phyloP scores from a whole-genome alignment of 2,329 filamentous ascomycete genomes.

The Alternaria sp. region DNA sequence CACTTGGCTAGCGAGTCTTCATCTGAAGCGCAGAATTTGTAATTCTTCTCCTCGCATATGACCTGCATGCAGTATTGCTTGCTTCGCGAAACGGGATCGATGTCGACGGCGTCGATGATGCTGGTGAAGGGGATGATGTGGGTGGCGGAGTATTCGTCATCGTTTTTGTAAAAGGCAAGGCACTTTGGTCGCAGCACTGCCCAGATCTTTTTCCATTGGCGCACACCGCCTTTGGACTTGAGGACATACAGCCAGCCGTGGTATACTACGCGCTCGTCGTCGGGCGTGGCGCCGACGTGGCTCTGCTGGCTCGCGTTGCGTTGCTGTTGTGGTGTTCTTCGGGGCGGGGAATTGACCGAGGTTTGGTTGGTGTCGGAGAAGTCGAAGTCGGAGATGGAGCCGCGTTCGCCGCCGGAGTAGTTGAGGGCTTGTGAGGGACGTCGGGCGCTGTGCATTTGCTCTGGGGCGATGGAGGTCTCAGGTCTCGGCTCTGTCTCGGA shows the following conservation, averaged over 20 bases:
- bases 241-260: constrained; percentile 89
- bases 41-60: constrained; percentile 83
- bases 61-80: constrained; percentile 90
- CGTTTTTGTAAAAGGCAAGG: constrained; percentile 90
- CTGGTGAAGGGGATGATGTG: constrained; percentile 80
- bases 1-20: constrained; percentile 86
- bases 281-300: constrained; percentile 57
- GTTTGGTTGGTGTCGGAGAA: constrained; percentile 76
- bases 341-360: constrained; percentile 57
- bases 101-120: constrained; percentile 90
- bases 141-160: constrained; percentile 84
- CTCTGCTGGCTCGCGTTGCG: constrained; percentile 72
- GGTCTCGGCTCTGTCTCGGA: constrained; percentile 55
- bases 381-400: constrained; percentile 88
- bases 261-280: constrained; percentile 89
- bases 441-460: constrained; percentile 53
- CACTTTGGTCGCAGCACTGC: constrained; percentile 86
- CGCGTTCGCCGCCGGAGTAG: constrained; percentile 71
- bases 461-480: constrained; percentile 38
- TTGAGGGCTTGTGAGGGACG: constrained; percentile 69
- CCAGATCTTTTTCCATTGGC: constrained; percentile 96
- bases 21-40: constrained; percentile 67
- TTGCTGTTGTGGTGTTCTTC: constrained; percentile 30
- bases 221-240: constrained; percentile 81
- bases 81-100: constrained; percentile 83